Conservation (phyloP, 345 rosid genomes). For the Euphorbia peplus region DNA sequence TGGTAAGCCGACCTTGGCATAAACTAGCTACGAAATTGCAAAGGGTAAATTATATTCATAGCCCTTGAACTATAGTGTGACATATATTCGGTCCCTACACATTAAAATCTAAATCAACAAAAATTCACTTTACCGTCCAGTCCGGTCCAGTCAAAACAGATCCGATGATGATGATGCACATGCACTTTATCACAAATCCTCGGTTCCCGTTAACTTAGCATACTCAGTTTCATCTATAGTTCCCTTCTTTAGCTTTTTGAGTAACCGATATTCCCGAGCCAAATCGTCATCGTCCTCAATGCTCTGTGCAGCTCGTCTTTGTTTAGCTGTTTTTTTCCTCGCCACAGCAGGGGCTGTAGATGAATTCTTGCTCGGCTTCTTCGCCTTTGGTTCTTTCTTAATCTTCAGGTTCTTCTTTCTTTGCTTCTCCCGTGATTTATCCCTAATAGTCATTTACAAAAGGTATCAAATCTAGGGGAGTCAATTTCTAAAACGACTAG, state of each 20-base stretch:
- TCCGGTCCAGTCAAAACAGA: background rate
- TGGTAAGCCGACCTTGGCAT: no score
- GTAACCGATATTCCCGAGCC: slow-evolving; percentile 57
- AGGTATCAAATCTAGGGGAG: background rate
- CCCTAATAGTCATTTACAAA: slow-evolving; percentile 41
- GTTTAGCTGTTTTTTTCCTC: slow-evolving; percentile 77
- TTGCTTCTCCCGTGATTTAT: slow-evolving; percentile 82
- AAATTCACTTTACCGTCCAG: no score
- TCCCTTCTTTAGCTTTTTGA: slow-evolving; percentile 67
- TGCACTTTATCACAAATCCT: slow-evolving; percentile 47
- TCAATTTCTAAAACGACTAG: no score
- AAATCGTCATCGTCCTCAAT: slow-evolving; percentile 73
- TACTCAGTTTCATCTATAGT: slow-evolving; percentile 63
- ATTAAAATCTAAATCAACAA: no score
- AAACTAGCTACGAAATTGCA: no score
- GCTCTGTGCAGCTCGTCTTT: slow-evolving; percentile 73
- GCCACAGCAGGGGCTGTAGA: slow-evolving; percentile 22
- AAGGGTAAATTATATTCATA: no score
- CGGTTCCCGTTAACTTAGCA: slow-evolving; percentile 65
- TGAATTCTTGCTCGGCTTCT: slow-evolving; percentile 40
- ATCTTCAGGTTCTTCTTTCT: slow-evolving; percentile 58
- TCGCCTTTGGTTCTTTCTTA: slow-evolving; percentile 54
- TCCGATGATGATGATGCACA: background rate
- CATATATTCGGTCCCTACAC: no score
- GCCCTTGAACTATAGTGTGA: no score